Evolutionary conservation across 179 eudicot genomes (phyloP).

Genomic region (Actinidia arguta): DNA sequence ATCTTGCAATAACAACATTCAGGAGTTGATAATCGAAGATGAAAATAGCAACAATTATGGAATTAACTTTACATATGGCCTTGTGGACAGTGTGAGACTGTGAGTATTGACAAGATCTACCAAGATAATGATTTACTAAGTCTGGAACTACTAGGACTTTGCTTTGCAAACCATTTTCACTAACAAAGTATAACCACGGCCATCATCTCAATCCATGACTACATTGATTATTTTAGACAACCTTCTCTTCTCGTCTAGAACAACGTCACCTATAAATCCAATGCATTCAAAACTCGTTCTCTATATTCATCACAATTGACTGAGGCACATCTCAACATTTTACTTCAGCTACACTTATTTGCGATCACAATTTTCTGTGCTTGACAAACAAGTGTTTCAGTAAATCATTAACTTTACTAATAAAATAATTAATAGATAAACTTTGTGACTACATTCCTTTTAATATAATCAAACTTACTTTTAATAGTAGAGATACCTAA

Average conservation of each 20-base stretch:
- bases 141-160: neutral
- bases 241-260: neutral
- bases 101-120: neutral
- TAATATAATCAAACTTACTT: neutral
- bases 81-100: neutral
- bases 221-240: neutral
- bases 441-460: neutral
- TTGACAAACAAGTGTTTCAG: neutral
- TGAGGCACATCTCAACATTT: neutral
- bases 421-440: neutral
- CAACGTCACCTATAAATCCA: neutral
- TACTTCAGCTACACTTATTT: neutral
- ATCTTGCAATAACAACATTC: neutral
- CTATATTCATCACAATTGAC: neutral
- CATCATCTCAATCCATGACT: neutral
- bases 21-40: neutral
- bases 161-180: neutral
- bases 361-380: neutral
- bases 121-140: neutral
- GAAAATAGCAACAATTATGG: neutral
- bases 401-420: neutral
- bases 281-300: neutral
- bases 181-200: neutral
- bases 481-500: too few species aligned
- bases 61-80: conserved; percentile 7